Evolutionary conservation across 768 basidiomycete genomes (phyloP).

Genomic region (Collybia mongolica): DNA sequence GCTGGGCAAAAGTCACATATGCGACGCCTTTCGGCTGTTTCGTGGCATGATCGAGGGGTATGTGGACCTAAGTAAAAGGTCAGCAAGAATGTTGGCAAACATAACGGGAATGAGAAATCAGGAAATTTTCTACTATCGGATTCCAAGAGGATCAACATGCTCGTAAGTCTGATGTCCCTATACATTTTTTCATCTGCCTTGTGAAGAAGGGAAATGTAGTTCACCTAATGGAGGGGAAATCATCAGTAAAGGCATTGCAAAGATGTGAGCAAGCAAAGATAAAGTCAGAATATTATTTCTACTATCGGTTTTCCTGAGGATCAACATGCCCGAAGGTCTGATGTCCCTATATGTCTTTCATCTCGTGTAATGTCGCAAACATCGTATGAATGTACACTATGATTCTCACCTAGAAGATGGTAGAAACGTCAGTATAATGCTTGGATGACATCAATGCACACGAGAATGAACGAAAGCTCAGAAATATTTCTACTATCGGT

Average conservation of each 20-base stretch:
- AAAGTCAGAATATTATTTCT: constrained; percentile 42
- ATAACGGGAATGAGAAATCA: constrained; percentile 28
- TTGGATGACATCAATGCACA: neutral
- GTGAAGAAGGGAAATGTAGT: constrained; percentile 9
- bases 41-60: constrained; percentile 42
- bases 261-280: neutral
- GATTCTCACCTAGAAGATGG: neutral
- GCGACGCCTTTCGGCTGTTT: constrained; percentile 51
- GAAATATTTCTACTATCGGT: constrained; percentile 45
- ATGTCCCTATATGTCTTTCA: constrained; percentile 62
- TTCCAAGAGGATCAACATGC: constrained; percentile 60
- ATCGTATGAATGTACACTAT: too few species aligned
- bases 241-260: neutral
- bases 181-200: constrained; percentile 41
- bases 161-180: constrained; percentile 70
- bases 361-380: constrained; percentile 17
- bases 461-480: constrained; percentile 24
- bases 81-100: constrained; percentile 1
- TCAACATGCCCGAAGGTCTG: constrained; percentile 65
- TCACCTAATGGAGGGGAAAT: constrained; percentile 34
- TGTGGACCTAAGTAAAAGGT: constrained; percentile 39
- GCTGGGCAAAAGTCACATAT: constrained; percentile 44
- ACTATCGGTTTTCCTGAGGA: constrained; percentile 58
- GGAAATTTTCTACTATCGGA: constrained; percentile 61
- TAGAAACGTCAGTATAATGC: constrained; percentile 15